Evolutionary conservation across 1,284 basidiomycete genomes (phyloP).

Genomic region (Wallemia ichthyophaga): DNA sequence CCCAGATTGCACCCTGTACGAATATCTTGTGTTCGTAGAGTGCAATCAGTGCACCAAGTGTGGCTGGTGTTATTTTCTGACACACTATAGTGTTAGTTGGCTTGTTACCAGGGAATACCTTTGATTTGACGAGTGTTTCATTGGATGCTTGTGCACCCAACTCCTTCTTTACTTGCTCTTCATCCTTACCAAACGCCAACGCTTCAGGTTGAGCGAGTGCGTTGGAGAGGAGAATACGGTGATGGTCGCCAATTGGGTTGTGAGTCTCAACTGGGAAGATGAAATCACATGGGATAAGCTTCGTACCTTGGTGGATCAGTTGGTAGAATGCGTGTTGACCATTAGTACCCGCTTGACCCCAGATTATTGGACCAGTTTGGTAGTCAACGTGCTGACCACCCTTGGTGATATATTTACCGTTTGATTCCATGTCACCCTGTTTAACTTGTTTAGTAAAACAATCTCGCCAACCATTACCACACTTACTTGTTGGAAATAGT

Average conservation of each 20-base stretch:
- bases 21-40: slow-evolving; percentile 98
- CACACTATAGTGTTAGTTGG: slow-evolving; percentile 93
- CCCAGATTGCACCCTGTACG: slow-evolving; percentile 86
- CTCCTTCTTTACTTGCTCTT: slow-evolving; percentile 55
- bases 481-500: slow-evolving; percentile 83
- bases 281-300: slow-evolving; percentile 73
- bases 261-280: slow-evolving; percentile 75
- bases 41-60: slow-evolving; percentile 54
- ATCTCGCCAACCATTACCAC: not conserved
- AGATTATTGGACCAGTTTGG: slow-evolving; percentile 94
- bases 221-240: slow-evolving; percentile 88
- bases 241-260: slow-evolving; percentile 76
- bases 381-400: slow-evolving; percentile 70
- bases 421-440: slow-evolving; percentile 91
- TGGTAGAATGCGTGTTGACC: slow-evolving; percentile 99
- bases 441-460: not conserved
- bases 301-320: slow-evolving; percentile 80
- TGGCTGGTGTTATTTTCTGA: slow-evolving; percentile 65
- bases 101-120: slow-evolving; percentile 91
- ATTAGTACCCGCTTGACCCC: slow-evolving; percentile 94
- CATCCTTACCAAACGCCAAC: slow-evolving; percentile 86
- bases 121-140: slow-evolving; percentile 68
- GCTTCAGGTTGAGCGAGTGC: slow-evolving; percentile 95
- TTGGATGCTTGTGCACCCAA: slow-evolving; percentile 36
- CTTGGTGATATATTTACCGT: slow-evolving; percentile 91